Percentiles rank a stretch among this genome's conserved stretches.
phyloP scores from a whole-genome alignment of 2,329 filamentous ascomycete species.

The Fusarium citri region DNA sequence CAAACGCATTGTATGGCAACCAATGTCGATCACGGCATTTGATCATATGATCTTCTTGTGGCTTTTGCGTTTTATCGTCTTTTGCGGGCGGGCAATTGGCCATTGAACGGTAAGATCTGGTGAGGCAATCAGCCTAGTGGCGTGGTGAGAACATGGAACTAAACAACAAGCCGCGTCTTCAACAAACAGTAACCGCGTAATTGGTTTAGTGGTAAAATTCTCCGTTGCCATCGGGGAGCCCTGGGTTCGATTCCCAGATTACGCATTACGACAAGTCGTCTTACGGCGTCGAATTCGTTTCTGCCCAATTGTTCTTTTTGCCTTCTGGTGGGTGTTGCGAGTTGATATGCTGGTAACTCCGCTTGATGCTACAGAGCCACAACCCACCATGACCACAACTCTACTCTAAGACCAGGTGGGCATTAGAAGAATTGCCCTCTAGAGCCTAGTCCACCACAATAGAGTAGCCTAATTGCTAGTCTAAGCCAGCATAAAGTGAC shows the following conservation, averaged over 20 bases:
- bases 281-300: accelerated
- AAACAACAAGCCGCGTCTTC: accelerated
- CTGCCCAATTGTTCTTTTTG: neutral
- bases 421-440: no score
- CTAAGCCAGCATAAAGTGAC: no score
- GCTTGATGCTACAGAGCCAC: neutral
- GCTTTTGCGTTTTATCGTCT: accelerated
- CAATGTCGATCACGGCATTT: neutral
- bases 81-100: no score
- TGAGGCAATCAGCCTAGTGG: neutral
- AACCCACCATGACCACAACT: neutral
- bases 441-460: no score
- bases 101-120: accelerated
- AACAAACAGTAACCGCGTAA: neutral
- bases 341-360: no score
- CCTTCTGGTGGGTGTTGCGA: no score
- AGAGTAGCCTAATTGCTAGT: no score
- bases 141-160: accelerated
- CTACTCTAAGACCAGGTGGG: no score
- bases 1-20: neutral
- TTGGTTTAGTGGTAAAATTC: neutral
- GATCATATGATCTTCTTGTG: neutral
- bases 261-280: neutral
- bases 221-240: neutral
- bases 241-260: neutral